These are phyloP conservation scores for Erodium texanum DNA, from an alignment of 441 rosid species.

Conservation along the genomic window DNA sequence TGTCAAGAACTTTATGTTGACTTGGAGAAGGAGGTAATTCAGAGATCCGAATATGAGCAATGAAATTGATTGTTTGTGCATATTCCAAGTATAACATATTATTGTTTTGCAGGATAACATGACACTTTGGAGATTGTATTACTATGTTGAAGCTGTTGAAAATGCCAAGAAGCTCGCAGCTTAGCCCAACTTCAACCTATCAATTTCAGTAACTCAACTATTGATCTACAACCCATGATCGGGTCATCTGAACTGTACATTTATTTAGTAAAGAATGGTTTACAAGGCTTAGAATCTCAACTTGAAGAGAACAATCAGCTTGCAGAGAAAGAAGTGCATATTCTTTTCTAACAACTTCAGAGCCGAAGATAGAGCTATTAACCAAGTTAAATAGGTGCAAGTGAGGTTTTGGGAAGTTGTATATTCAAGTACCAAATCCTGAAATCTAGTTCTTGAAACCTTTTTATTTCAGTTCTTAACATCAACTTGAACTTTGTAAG, in stretches of 20 bases:
- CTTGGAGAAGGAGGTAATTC: slow-evolving; percentile 40
- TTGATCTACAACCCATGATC: background rate
- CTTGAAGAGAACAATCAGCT: too few relatives aligned
- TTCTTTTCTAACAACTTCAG: too few relatives aligned
- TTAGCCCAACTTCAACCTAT: background rate
- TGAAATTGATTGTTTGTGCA: background rate
- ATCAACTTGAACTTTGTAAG: background rate
- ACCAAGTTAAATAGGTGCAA: background rate
- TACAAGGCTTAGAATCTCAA: too few relatives aligned
- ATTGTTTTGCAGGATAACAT: slow-evolving; percentile 32
- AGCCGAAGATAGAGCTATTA: too few relatives aligned
- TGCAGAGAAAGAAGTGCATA: too few relatives aligned
- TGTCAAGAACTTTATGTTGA: slow-evolving; percentile 28
- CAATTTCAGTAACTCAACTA: background rate
- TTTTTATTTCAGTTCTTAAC: too few relatives aligned
- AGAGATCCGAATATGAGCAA: background rate
- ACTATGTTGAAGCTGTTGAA: slow-evolving; percentile 33
- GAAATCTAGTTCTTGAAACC: background rate
- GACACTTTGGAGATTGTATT: slow-evolving; percentile 41
- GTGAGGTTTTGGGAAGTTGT: background rate
- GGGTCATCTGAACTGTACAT: background rate
- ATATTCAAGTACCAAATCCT: background rate
- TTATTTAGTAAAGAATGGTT: too few relatives aligned
- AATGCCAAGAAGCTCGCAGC: slow-evolving; percentile 20
- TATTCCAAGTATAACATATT: background rate